Conservation (phyloP, 768 basidiomycete genomes). For the Tylopilus subfusipes region DNA sequence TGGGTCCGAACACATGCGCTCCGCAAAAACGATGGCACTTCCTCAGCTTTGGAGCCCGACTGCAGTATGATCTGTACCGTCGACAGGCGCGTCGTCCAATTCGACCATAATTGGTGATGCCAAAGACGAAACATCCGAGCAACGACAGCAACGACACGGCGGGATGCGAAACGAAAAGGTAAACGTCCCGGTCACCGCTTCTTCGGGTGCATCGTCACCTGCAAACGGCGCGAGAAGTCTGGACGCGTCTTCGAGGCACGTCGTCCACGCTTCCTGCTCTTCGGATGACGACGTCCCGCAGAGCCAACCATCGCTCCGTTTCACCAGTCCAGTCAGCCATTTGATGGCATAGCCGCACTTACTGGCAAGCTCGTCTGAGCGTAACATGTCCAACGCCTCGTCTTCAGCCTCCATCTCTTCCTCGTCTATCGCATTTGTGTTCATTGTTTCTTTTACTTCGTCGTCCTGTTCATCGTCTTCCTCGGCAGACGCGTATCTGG, state of each 20-base stretch:
- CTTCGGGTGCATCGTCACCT: conserved; percentile 39
- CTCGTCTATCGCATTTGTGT: neutral
- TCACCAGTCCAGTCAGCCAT: conserved; percentile 72
- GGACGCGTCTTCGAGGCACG: conserved; percentile 55
- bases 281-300: conserved; percentile 20
- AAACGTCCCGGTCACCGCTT: conserved; percentile 50
- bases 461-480: conserved; percentile 49
- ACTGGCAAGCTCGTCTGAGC: conserved; percentile 62
- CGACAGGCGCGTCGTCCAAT: conserved; percentile 68
- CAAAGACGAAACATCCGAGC: neutral
- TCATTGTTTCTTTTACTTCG: conserved; percentile 9
- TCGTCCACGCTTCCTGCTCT: conserved; percentile 40
- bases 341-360: conserved; percentile 64
- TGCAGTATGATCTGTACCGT: conserved; percentile 65
- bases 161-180: conserved; percentile 37
- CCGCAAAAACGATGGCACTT: conserved; percentile 67
- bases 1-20: conserved; percentile 53
- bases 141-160: neutral
- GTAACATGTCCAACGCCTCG: conserved; percentile 43
- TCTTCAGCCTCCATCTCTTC: neutral
- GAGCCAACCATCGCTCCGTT: conserved; percentile 55
- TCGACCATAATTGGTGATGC: conserved; percentile 40
- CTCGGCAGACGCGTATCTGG: conserved; percentile 75
- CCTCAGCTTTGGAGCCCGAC: conserved; percentile 88
- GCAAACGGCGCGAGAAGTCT: conserved; percentile 53